Evolutionary conservation across 2,329 filamentous ascomycete genomes (phyloP), one percentile per base, ranked within the genome.

Genomic region (Paraconiothyrium brasiliense): DNA sequence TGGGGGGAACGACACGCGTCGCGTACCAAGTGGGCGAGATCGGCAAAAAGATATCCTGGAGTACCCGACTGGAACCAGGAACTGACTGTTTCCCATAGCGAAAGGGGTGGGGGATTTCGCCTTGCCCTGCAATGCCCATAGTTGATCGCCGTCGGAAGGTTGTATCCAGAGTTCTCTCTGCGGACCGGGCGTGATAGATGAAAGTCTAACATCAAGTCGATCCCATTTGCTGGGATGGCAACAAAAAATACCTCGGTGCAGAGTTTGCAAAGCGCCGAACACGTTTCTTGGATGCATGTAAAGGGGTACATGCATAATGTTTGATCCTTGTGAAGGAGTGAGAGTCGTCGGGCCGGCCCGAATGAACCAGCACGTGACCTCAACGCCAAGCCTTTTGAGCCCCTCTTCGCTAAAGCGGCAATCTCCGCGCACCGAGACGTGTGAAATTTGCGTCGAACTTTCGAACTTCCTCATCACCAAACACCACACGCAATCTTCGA

Each of bases 401-500:
- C 39, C 24, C 52, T 22, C 50, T 44, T 46, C 52, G 52, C 52
- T 55, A 43, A 54, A 9, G n/a, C 54, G 54, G 54, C n/a, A 56
- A 56, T 24, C 39, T 34, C 52, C 52, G 54, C 54, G 54, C 54
- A 56, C 54, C 32, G 24, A 20, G 20, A 8, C 4, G 48, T n/a
- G 41, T 43, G 37, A 56, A 55, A 34, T 54, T 55, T 20, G 41
- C n/a, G 34, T 16, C 52, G 43, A 56, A 56, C 54, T 56, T 56
- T 48, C 34, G 3, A n/a, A 48, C 54, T 56, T 39, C 43, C 14
- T 44, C 39, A 34, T 27, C 43, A 56, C 46, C 54, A 55, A n/a
- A 14, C 34, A 55, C 20, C 16, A 20, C 20, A 16, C 27, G n/a
- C 8, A 47, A 75, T 80, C 79, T 81, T 81, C 78, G 77, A 81